Base-by-base conservation (phyloP, 768 basidiomycete species). In the Astraeus odoratus region DNA sequence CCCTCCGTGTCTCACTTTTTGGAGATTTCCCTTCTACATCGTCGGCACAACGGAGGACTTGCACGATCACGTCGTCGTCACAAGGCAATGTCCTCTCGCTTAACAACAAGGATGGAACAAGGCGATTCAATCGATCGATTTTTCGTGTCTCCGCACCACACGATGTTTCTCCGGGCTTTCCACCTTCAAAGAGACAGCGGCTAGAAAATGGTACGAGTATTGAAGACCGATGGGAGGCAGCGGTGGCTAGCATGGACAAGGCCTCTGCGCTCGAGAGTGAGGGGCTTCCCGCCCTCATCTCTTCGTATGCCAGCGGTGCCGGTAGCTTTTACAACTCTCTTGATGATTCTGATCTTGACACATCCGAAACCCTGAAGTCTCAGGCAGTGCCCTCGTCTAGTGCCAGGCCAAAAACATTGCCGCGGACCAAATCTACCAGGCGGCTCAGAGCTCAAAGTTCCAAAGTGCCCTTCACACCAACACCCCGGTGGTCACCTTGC, bases 171-270 rank as follows among this genome's bases (percentile, higher is more conserved):
- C 12, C 48, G 8, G 37, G 56, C 4, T 45, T 55, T 2, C 76
- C 78, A 4, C 73, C 75, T 1, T 51, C 59, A 31, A 80, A 77
- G 57, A 76, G 67, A 54, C 68, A 54, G 39, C 75, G 76, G 36
- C 47, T 63, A 1, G 64, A 63, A n/a, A 49, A 55, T 15, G 26
- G 15, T 0, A n/a, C 37, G 10, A 51, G 42, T 16, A 16, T 71
- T 19, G 63, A 68, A 44, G 50, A 56, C 4, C 62, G 58, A 24
- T 83, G 81, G 81, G 54, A 62, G 15, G 59, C 57, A 24, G 81
- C 81, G 1, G 65, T 76, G 3, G 60, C 67, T 30, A 58, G 67
- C 15, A 69, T 78, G 66, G 58, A 73, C n/a, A 51, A 61, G 29
- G 71, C 64, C 5, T 63, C 71, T 9, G 57, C 66, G 23, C 69